A percentile compares a stretch with the other conserved stretches of the same genome.
Conservation (phyloP, 2,329 filamentous ascomycete species). For the Pezicula rhizophila region DNA sequence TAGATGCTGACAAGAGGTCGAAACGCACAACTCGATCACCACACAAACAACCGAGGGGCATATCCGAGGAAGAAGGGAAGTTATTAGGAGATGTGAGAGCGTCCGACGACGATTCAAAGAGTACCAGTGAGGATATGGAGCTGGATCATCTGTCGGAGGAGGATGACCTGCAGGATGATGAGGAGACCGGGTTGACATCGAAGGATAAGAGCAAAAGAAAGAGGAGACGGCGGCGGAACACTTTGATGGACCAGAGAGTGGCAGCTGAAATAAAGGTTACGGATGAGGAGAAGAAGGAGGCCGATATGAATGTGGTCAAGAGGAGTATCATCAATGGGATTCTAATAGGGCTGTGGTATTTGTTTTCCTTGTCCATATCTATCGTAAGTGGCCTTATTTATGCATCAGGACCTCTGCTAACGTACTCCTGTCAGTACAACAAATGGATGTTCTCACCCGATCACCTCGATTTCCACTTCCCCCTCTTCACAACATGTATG, state of each 20-base stretch:
- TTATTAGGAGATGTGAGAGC: constrained; percentile 10
- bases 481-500: constrained; percentile 87
- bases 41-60: constrained; percentile 10
- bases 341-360: constrained; percentile 81
- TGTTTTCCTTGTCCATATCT: constrained; percentile 90
- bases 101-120: constrained; percentile 21
- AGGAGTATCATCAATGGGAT: constrained; percentile 66
- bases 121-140: constrained; percentile 46
- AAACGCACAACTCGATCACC: constrained; percentile 9
- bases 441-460: constrained; percentile 98
- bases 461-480: constrained; percentile 85
- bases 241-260: constrained; percentile 64
- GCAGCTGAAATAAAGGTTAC: constrained; percentile 53
- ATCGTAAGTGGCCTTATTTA: constrained; percentile 52
- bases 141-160: constrained; percentile 56
- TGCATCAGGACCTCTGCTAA: background rate
- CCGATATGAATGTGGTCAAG: constrained; percentile 66
- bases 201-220: constrained; percentile 65
- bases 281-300: constrained; percentile 68
- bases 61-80: constrained; percentile 14
- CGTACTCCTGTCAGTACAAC: constrained; percentile 65
- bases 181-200: constrained; percentile 79
- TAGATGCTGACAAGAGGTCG: constrained; percentile 9
- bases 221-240: constrained; percentile 60
- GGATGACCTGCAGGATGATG: constrained; percentile 74